Evolutionary conservation across 2,329 filamentous ascomycete species (phyloP).

Genomic region (Diaporthe longicolla): DNA sequence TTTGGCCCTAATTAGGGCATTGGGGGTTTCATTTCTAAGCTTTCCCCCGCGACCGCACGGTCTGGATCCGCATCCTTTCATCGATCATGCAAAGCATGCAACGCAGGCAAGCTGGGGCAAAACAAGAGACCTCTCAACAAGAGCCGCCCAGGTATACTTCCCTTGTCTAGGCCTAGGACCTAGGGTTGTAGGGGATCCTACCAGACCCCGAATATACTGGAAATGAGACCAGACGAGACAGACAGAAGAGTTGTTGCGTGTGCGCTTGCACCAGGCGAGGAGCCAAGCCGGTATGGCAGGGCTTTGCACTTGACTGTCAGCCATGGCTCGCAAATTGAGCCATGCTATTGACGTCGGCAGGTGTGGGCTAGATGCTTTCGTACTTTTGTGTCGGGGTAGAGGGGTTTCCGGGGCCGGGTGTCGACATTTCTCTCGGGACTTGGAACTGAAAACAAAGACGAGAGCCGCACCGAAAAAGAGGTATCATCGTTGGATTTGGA

Average conservation of each 20-base stretch:
- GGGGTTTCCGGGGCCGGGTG: conserved; percentile 21
- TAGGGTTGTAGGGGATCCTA: not conserved
- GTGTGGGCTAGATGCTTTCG: conserved; percentile 12
- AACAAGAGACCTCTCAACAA: conserved; percentile 15
- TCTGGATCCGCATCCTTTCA: conserved; percentile 19
- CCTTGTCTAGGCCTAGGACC: not conserved
- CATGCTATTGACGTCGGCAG: conserved; percentile 17
- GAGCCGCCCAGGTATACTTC: conserved; percentile 37
- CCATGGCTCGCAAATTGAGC: not conserved
- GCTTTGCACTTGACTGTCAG: not conserved
- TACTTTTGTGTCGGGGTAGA: conserved; percentile 25
- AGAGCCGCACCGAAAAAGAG: conserved; percentile 44
- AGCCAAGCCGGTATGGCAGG: conserved; percentile 11
- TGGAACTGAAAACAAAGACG: conserved; percentile 32
- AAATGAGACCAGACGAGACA: not conserved
- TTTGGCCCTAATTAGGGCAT: conserved; percentile 11
- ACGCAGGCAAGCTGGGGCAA: conserved; percentile 21
- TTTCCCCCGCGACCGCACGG: not conserved
- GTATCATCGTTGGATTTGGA: conserved; percentile 50
- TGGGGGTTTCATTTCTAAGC: conserved; percentile 7
- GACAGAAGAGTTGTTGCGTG: not conserved
- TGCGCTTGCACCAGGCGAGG: conserved; percentile 25
- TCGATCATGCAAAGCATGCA: conserved; percentile 26
- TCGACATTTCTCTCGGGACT: conserved; percentile 18
- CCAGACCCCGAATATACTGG: not conserved